Evolutionary conservation across 345 rosid species (phyloP).

Genomic region (Populus pruinosa): DNA sequence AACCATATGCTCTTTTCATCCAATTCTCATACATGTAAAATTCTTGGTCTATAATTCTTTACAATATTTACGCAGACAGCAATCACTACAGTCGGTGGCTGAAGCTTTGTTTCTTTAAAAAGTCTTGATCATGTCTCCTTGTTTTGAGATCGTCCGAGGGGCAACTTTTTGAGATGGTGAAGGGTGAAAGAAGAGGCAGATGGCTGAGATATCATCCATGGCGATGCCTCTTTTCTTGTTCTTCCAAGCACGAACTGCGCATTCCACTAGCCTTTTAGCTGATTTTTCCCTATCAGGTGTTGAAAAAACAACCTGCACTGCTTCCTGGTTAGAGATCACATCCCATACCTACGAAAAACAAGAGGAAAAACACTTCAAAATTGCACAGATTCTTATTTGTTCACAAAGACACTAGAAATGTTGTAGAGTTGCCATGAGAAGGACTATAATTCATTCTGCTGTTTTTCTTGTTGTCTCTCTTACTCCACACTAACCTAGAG

Average conservation of each 20-base stretch:
- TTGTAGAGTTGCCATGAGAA: no score
- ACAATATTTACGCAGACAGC: no score
- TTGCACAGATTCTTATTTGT: background rate
- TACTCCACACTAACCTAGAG: no score
- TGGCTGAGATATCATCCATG: constrained; percentile 81
- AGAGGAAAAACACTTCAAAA: background rate
- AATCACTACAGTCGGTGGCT: no score
- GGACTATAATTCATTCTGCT: no score
- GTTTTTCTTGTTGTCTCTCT: no score
- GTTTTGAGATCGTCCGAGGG: constrained; percentile 7
- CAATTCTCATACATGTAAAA: no score
- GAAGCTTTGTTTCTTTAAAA: no score
- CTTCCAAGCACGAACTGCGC: constrained; percentile 69
- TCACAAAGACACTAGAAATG: background rate
- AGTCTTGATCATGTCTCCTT: background rate
- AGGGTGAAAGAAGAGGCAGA: constrained; percentile 71
- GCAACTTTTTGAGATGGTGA: constrained; percentile 2
- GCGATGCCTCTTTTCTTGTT: constrained; percentile 60
- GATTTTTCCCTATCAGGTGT: constrained; percentile 49
- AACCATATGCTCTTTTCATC: no score
- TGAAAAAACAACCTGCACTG: constrained; percentile 62
- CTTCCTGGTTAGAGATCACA: constrained; percentile 75
- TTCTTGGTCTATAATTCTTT: no score
- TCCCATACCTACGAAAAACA: constrained; percentile 63
- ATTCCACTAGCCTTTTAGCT: constrained; percentile 66